Evolutionary conservation across 2,329 filamentous ascomycete genomes (phyloP).

Genomic region (Chaetomium sp.): DNA sequence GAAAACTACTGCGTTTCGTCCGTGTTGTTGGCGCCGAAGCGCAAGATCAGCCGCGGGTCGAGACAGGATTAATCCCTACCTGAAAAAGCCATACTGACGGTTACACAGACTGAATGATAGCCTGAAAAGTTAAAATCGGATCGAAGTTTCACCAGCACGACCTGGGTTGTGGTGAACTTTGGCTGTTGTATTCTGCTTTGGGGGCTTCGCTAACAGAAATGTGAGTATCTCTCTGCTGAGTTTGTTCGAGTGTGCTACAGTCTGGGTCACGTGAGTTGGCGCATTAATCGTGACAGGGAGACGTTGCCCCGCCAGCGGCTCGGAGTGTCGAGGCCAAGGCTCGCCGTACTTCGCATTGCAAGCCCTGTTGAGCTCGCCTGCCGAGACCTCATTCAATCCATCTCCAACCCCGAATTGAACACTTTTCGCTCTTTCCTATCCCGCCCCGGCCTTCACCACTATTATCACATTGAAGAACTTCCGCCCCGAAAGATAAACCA

Average conservation of each 20-base stretch:
- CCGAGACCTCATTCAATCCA: not conserved
- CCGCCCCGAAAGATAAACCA: not conserved
- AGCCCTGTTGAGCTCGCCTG: not conserved
- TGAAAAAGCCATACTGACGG: no score
- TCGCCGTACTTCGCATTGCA: slow-evolving; percentile 1
- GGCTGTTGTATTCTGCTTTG: not conserved
- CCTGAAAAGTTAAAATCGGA: not conserved
- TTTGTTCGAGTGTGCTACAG: not conserved
- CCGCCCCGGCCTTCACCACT: no score
- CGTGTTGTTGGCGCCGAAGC: no score
- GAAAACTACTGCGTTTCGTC: no score
- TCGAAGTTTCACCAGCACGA: not conserved
- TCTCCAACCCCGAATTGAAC: not conserved
- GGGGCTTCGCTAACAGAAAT: not conserved
- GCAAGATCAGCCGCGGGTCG: no score
- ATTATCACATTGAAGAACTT: not conserved
- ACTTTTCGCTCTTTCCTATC: not conserved
- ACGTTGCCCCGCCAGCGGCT: slow-evolving; percentile 56
- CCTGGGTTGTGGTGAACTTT: not conserved
- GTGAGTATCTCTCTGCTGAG: not conserved
- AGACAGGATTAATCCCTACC: no score
- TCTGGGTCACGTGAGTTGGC: slow-evolving; percentile 51
- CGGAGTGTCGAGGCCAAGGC: slow-evolving; percentile 9
- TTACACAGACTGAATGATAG: not conserved
- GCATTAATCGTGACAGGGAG: slow-evolving; percentile 44